Conservation (phyloP, 139 green algal genomes). For the Chlorella ohadii region DNA sequence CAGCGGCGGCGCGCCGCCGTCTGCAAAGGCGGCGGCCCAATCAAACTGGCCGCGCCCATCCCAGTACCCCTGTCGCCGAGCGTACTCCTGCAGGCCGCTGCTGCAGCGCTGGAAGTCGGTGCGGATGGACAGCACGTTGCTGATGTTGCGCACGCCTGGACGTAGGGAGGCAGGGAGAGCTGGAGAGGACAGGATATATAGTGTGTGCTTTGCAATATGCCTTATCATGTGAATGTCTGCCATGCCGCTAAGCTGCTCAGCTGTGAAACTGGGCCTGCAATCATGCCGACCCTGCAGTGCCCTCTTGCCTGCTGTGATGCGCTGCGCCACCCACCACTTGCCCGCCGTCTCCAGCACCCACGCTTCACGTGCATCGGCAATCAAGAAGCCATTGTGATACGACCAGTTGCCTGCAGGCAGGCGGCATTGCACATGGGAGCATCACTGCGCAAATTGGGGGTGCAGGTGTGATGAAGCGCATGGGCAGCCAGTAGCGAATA, state of each 20-base stretch:
- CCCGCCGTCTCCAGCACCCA: slow-evolving; percentile 50
- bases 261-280: no score
- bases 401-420: slow-evolving; percentile 18
- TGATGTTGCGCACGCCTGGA: slow-evolving; percentile 33
- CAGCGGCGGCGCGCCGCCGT: slow-evolving; percentile 23
- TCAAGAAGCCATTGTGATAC: slow-evolving; percentile 43
- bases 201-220: no score
- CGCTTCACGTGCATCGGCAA: slow-evolving; percentile 30
- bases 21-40: slow-evolving; percentile 28
- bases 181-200: no score
- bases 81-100: slow-evolving; percentile 24
- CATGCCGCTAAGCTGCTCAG: no score
- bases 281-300: no score
- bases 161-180: neutral
- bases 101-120: slow-evolving; percentile 31
- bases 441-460: neutral
- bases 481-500: no score
- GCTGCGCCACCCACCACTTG: slow-evolving; percentile 24
- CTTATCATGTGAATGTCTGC: no score
- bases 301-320: slow-evolving; percentile 12
- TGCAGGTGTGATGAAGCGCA: no score
- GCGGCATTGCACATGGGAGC: neutral
- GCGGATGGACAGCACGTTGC: slow-evolving; percentile 43
- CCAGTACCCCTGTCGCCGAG: slow-evolving; percentile 17
- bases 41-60: slow-evolving; percentile 29